Evolutionary conservation across 2,329 filamentous ascomycete genomes (phyloP), one percentile per base, ranked within the genome.

Genomic region (Truncatella angustata): DNA sequence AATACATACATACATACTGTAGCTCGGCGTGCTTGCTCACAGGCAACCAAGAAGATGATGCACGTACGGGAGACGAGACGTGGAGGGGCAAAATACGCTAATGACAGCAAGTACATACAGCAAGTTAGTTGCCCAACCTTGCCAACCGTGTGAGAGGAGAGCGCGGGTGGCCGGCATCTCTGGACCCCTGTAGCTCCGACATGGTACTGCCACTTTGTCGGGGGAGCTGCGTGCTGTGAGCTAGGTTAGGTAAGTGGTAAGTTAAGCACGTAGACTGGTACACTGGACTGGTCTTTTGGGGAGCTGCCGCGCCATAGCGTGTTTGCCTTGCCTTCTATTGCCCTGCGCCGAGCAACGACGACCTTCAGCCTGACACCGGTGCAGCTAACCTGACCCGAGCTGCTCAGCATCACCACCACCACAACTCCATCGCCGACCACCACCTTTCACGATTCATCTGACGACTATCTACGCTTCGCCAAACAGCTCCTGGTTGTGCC

Each of bases 261-360:
- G n/a, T n/a, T n/a, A n/a, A n/a, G n/a, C n/a, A n/a, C n/a, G n/a
- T n/a, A n/a, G n/a, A n/a, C n/a, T n/a, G n/a, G n/a, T n/a, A n/a
- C n/a, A 23, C 32, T 24, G n/a, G 10, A 20, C 30, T 36, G 18
- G n/a, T 20, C 32, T 34, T 44, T 21, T 21, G 40, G 40, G 24
- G 45, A 51, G 44, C 53, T 52, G 66, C 66, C 67, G 63, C 70
- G 70, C 70, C 70, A 73, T 68, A 68, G 60, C 62, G 63, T 71
- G 70, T 72, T 61, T 73, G 71, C 71, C 71, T 73, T 70, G 66
- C 59, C 46, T 48, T 53, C 50, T 48, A 20, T n/a, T 44, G 21
- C 18, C 23, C 18, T 21, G 24, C 20, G 9, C 16, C 40, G 64
- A 60, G 55, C 48, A 51, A 46, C 48, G 51, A 52, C 50, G 23